Conservation (phyloP, 495 filamentous ascomycete genomes). For the Trypethelium eluteriae region DNA sequence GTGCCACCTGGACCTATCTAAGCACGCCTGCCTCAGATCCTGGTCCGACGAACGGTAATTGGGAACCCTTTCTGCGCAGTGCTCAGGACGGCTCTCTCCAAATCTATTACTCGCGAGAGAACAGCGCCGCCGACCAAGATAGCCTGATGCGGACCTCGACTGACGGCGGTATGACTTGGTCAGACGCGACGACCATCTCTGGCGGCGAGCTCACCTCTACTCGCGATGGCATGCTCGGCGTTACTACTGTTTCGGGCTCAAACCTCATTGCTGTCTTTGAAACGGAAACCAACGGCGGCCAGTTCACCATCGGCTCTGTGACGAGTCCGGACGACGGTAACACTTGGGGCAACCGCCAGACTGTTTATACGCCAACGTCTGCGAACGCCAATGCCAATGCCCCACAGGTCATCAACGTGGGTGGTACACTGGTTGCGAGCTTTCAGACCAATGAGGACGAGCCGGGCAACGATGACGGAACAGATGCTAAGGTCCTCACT, state of each 20-base stretch:
- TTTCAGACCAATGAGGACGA: constrained; percentile 59
- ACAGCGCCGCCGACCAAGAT: constrained; percentile 50
- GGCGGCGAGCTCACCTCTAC: constrained; percentile 36
- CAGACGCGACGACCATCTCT: constrained; percentile 40
- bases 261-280: constrained; percentile 54
- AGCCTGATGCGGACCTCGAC: constrained; percentile 49
- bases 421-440: constrained; percentile 49
- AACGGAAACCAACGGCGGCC: constrained; percentile 36
- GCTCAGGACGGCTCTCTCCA: constrained; percentile 43
- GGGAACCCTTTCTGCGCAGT: constrained; percentile 55
- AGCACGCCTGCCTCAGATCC: constrained; percentile 45
- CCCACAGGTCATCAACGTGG: constrained; percentile 51
- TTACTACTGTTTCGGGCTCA: constrained; percentile 39
- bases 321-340: constrained; percentile 51
- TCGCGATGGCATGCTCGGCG: constrained; percentile 57
- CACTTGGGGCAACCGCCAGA: constrained; percentile 47
- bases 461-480: constrained; percentile 19
- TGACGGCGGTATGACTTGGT: constrained; percentile 51
- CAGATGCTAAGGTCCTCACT: constrained; percentile 31
- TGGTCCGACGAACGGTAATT: constrained; percentile 43
- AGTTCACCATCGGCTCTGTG: constrained; percentile 49
- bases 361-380: constrained; percentile 43
- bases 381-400: constrained; percentile 47
- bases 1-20: constrained; percentile 46
- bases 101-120: constrained; percentile 53